phyloP scores from a whole-genome alignment of 139 green algal genomes.

The Mesostigma viride region DNA sequence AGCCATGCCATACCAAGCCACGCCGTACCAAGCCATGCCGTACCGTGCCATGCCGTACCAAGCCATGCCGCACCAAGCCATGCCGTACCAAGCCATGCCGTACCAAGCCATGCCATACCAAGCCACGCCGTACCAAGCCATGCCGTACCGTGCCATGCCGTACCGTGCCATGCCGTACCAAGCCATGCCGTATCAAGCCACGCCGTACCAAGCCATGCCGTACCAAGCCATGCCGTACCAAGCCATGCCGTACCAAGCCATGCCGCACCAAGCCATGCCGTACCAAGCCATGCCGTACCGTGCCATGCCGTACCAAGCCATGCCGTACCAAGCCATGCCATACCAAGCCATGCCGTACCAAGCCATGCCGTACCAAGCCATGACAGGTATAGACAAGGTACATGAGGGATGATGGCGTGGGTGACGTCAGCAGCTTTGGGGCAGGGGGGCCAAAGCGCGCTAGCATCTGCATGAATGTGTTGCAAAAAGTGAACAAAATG shows the following conservation, averaged over 20 bases:
- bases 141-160: conserved; percentile 5
- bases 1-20: not conserved
- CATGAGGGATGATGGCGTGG: too few species aligned
- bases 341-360: not conserved
- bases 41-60: conserved; percentile 27
- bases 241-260: conserved; percentile 2
- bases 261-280: conserved; percentile 4
- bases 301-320: conserved; percentile 5
- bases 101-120: not conserved
- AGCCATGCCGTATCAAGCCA: conserved; percentile 6
- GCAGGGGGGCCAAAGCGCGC: too few species aligned
- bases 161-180: conserved; percentile 6
- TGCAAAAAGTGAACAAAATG: too few species aligned
- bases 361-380: not conserved
- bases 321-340: not conserved
- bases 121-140: not conserved
- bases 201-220: not conserved
- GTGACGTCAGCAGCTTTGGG: too few species aligned
- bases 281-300: conserved; percentile 1
- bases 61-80: too few species aligned
- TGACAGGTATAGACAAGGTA: not conserved
- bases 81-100: not conserved
- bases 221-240: not conserved
- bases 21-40: not conserved
- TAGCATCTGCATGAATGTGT: too few species aligned